Base-by-base conservation (phyloP, 2,329 filamentous ascomycete species). In the Rhynchosporium agropyri region DNA sequence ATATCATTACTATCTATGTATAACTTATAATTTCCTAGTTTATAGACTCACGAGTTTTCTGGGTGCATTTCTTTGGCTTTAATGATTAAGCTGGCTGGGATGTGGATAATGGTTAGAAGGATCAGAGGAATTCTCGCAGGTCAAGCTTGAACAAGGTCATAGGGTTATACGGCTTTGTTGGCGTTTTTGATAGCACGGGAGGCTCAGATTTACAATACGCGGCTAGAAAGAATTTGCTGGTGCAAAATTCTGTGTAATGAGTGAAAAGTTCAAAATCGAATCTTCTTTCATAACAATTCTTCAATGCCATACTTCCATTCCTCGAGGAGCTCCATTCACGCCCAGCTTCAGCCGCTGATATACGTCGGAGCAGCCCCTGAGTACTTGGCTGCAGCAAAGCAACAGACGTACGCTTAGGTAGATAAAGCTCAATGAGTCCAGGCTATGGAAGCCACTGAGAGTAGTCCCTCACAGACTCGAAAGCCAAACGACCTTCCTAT, bases 1-100 rank as follows among this genome's bases (percentile, higher is more conserved):
- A 42, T 58, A 28, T 60, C 45, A 55, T 55, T 56, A 36, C 63
- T 64, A 59, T 63, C 57, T 63, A 56, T 63, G 59, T 63, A 63
- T 20, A 58, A 59, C 29, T 59, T 59, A 40, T 64, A 12, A 26
- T 42, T 63, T 38, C 46, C 48, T 63, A 36, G n/a, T n/a, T 58
- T 64, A 61, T 66, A 64, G 60, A 64, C 15, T 33, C 31, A 28
- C n/a, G 43, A n/a, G 15, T 43, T 15, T 51, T 10, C 12, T n/a
- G n/a, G 50, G 33, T 43, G 31, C 33, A 56, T 63, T 54, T 63
- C 48, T 40, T 31, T n/a, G 45, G 49, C 48, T 46, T 43, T 58
- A 42, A 54, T 62, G 50, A 48, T 58, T 65, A 57, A 55, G 33
- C 5, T 36, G 49, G 49, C 20, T 36, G 48, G 48, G 46, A 65